Percentiles rank a stretch among this genome's conserved stretches.
phyloP scores from a whole-genome alignment of 495 filamentous ascomycete genomes.

The Xylaria longipes region DNA sequence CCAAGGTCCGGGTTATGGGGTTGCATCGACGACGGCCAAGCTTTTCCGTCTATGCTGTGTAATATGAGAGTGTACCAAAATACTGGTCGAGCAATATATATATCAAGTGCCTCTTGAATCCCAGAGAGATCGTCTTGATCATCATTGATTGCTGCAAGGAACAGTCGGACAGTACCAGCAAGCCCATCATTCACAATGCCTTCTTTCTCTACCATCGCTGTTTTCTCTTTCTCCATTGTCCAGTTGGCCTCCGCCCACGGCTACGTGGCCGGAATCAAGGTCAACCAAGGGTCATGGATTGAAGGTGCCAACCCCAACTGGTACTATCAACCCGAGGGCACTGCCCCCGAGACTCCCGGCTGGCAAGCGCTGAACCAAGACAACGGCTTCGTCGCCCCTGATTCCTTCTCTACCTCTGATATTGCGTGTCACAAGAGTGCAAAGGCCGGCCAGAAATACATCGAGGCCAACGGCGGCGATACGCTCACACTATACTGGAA shows the following conservation, averaged over 20 bases:
- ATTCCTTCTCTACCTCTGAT: slow-evolving; percentile 40
- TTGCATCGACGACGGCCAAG: slow-evolving; percentile 14
- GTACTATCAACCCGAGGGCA: slow-evolving; percentile 27
- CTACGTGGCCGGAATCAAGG: slow-evolving; percentile 63
- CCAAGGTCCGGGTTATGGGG: slow-evolving; percentile 8
- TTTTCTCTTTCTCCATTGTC: slow-evolving; percentile 20
- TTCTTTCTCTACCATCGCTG: slow-evolving; percentile 19
- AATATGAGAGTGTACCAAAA: neutral
- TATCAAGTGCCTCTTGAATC: neutral
- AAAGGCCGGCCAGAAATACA: slow-evolving; percentile 39
- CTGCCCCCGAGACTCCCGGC: slow-evolving; percentile 17
- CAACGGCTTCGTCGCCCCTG: slow-evolving; percentile 58
- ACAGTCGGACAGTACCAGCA: slow-evolving; percentile 7
- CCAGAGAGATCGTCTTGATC: slow-evolving; percentile 11
- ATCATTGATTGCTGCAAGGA: slow-evolving; percentile 13
- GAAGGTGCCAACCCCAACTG: slow-evolving; percentile 31
- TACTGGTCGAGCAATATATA: neutral
- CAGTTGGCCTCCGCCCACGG: slow-evolving; percentile 59
- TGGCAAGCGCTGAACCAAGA: slow-evolving; percentile 58
- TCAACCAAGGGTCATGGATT: slow-evolving; percentile 57
- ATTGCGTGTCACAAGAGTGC: slow-evolving; percentile 52
- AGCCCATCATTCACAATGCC: slow-evolving; percentile 16
- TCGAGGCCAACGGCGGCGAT: slow-evolving; percentile 41
- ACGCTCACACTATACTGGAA: slow-evolving; percentile 53
- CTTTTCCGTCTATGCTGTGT: slow-evolving; percentile 6